Base-by-base conservation (phyloP, 148 eudicot genomes). In the Drosera capensis region DNA sequence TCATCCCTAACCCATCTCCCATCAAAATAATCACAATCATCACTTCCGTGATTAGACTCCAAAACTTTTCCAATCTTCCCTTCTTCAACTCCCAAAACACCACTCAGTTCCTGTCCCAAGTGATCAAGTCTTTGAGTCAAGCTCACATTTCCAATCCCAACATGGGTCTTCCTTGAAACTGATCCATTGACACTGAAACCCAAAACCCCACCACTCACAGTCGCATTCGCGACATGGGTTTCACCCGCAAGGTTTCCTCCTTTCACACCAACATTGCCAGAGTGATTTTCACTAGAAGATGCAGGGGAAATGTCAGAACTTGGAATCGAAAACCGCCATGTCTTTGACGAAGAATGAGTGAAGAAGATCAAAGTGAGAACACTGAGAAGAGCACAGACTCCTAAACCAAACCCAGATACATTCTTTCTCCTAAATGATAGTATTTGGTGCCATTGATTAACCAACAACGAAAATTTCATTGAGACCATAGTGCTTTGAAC, bases 1-100 rank as follows among this genome's bases (percentile, higher is more conserved):
- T 79, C 70, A 62, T 88, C 80, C 46, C 63, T 77, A 15, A 77
- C 86, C 96, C 94, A 88, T 62, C 64, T 68, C 7, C 96, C 96
- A 68, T 80, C 65, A 68, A 58, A 88, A 4, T 79, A 56, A 60
- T 88, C 81, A 75, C 96, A 88, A 9, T 11, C 38, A 4, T 34
- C 13, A n/a, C n/a, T n/a, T n/a, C n/a, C n/a, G n/a, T n/a, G n/a
- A n/a, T n/a, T n/a, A n/a, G n/a, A n/a, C n/a, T n/a, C n/a, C n/a
- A n/a, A n/a, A n/a, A n/a, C n/a, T n/a, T n/a, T n/a, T n/a, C n/a
- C n/a, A n/a, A n/a, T n/a, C n/a, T n/a, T n/a, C n/a, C n/a, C n/a
- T n/a, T n/a, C n/a, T n/a, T n/a, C n/a, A n/a, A n/a, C n/a, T n/a
- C n/a, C n/a, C n/a, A n/a, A n/a, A n/a, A n/a, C n/a, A n/a, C n/a